Evolutionary conservation across 2,329 filamentous ascomycete genomes (phyloP).

Genomic region (Fusarium hostae): DNA sequence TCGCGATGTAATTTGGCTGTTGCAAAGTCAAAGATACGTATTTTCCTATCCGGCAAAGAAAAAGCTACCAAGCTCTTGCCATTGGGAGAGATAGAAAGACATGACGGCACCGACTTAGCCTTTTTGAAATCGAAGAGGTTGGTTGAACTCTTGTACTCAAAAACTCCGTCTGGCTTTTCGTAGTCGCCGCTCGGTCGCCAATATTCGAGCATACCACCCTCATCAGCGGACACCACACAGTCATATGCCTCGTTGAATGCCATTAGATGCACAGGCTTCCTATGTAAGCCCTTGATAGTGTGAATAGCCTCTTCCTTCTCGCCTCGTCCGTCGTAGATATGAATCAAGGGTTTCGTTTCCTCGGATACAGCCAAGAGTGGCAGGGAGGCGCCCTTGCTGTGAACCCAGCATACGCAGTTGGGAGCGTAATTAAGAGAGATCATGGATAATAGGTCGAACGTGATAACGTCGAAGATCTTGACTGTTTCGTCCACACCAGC

Average conservation of each 20-base stretch:
- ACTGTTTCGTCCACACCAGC: slow-evolving; percentile 81
- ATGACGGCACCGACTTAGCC: slow-evolving; percentile 84
- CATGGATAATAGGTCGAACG: slow-evolving; percentile 88
- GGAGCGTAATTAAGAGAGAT: slow-evolving; percentile 80
- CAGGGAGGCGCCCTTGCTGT: slow-evolving; percentile 85
- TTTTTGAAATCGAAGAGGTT: slow-evolving; percentile 98
- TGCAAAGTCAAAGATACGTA: slow-evolving; percentile 92
- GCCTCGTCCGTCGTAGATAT: slow-evolving; percentile 89
- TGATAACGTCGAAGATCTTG: slow-evolving; percentile 85
- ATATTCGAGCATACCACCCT: slow-evolving; percentile 95
- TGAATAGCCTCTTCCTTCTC: slow-evolving; percentile 82
- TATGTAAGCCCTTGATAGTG: slow-evolving; percentile 81
- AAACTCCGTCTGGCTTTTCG: slow-evolving; percentile 92
- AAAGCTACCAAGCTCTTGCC: slow-evolving; percentile 88
- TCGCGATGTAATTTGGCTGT: slow-evolving; percentile 89
- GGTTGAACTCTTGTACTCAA: slow-evolving; percentile 91
- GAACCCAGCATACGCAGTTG: slow-evolving; percentile 90
- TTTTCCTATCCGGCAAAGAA: slow-evolving; percentile 92
- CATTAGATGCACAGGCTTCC: slow-evolving; percentile 83
- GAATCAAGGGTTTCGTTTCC: slow-evolving; percentile 75
- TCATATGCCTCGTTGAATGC: slow-evolving; percentile 89
- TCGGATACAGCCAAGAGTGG: slow-evolving; percentile 88
- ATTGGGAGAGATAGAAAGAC: slow-evolving; percentile 85
- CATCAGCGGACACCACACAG: slow-evolving; percentile 90
- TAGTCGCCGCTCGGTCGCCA: slow-evolving; percentile 85